Base-by-base conservation (phyloP, 345 rosid genomes). In the Brassica nigra region DNA sequence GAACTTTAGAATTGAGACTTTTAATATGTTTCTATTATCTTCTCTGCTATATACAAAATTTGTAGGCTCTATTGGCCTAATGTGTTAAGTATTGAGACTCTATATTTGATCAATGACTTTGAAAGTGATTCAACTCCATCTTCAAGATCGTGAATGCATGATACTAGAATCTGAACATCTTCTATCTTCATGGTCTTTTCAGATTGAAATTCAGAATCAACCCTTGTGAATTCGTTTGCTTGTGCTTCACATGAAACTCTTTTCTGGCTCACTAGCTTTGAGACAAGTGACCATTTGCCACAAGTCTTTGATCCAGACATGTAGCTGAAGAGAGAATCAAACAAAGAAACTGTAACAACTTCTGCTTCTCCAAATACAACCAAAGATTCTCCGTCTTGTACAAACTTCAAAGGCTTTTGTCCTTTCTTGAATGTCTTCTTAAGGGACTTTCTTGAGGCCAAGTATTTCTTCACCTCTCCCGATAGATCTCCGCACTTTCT, bases 61-160 rank as follows among this genome's bases (percentile, higher is more conserved):
- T 66, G 5, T 80, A 59, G 23, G 15, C 62, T 73, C 15, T 66
- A 83, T 10, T 74, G 68, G 75, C 76, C 81, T 68, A 86, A 64
- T 20, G 44, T 75, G 68, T 84, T 87, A 55, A 90, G 89, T 76
- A 88, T n/a, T 4, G 82, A 83, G 28, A 74, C 90, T 77, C 88
- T 85, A 39, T 78, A 77, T 75, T 86, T 88, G 30, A 88, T 85
- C 75, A 86, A 44, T 9, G 79, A 70, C 71, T 74, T 81, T 5
- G 73, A 83, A n/a, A 83, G 47, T 54, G 76, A 71, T 5, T 86
- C 86, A 66, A 76, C 34, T 33, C 80, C 86, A 31, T 82, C 84
- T 75, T 86, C 86, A 52, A 84, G 82, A 79, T 83, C 82, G 73
- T 81, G 84, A 74, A 87, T 76, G 84, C 83, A 79, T 15, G 73